These are phyloP conservation scores for Casuarina cunninghamiana DNA, from an alignment of 306 rosid species.

Conservation along the genomic window DNA sequence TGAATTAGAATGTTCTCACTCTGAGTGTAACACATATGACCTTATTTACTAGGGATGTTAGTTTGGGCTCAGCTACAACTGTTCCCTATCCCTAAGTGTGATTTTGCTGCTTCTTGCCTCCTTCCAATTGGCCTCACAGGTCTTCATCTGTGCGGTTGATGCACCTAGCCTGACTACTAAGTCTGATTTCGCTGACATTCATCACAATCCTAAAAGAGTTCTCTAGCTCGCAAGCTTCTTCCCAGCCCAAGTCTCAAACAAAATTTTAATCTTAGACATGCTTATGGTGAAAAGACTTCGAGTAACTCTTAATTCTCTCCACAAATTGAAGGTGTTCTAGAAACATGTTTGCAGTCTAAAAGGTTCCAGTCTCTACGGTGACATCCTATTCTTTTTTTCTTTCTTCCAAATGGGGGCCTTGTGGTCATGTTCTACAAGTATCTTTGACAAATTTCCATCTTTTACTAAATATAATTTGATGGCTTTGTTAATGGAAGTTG, in stretches of 20 bases:
- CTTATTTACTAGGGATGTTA: background rate
- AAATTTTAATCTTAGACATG: background rate
- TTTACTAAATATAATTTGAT: background rate
- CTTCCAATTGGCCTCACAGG: background rate
- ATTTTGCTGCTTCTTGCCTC: background rate
- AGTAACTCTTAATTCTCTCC: background rate
- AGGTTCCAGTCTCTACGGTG: background rate
- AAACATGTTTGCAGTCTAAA: background rate
- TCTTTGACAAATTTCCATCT: slow-evolving; percentile 13
- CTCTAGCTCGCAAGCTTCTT: background rate
- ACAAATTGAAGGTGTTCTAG: slow-evolving; percentile 1
- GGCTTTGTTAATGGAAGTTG: background rate
- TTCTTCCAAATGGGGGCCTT: too few species aligned
- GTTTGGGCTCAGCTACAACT: background rate
- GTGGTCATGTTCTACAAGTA: background rate
- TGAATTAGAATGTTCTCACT: background rate
- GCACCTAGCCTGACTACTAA: background rate
- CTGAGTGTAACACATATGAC: background rate
- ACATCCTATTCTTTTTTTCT: background rate
- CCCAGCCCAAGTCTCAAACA: background rate
- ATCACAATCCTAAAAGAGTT: background rate
- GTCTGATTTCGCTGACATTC: background rate
- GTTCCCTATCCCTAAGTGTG: background rate
- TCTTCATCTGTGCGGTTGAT: background rate
- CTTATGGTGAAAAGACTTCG: background rate